Evolutionary conservation across 2,329 filamentous ascomycete species (phyloP).

Genomic region (Xylariaceae sp.): DNA sequence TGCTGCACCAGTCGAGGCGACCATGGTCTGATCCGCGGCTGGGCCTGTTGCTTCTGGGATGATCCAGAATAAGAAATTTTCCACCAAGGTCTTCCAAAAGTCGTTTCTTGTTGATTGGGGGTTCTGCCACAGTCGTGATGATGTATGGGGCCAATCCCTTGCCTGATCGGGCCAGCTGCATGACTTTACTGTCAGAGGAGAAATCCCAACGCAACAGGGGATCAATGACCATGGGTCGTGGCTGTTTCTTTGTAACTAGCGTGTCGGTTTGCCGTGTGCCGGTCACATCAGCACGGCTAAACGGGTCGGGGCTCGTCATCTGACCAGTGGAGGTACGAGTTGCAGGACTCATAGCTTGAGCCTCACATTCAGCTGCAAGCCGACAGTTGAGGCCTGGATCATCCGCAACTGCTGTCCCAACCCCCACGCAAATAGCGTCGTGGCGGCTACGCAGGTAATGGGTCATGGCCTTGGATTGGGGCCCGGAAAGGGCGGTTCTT

Average conservation of each 20-base stretch:
- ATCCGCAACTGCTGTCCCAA: slow-evolving; percentile 78
- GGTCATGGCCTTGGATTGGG: slow-evolving; percentile 85
- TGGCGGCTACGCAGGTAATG: slow-evolving; percentile 82
- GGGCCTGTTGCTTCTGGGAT: not conserved
- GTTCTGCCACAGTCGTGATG: slow-evolving; percentile 47
- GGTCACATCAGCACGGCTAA: slow-evolving; percentile 2
- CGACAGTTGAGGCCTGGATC: slow-evolving; percentile 84
- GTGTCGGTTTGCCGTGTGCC: slow-evolving; percentile 32
- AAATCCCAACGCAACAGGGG: slow-evolving; percentile 71
- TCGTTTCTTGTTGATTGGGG: slow-evolving; percentile 38
- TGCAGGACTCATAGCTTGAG: slow-evolving; percentile 2
- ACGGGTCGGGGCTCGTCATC: too few species aligned
- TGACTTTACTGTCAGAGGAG: slow-evolving; percentile 55
- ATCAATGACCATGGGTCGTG: slow-evolving; percentile 78
- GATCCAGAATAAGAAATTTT: slow-evolving; percentile 41
- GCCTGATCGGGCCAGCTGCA: slow-evolving; percentile 59
- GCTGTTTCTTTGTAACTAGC: slow-evolving; percentile 48
- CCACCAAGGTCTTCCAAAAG: slow-evolving; percentile 48
- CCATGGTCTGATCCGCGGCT: slow-evolving; percentile 17
- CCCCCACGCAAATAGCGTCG: slow-evolving; percentile 80
- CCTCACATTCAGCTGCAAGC: slow-evolving; percentile 49
- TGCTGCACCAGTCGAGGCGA: slow-evolving; percentile 58
- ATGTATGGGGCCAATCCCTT: slow-evolving; percentile 72
- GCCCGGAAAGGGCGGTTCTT: slow-evolving; percentile 80
- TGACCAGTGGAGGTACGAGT: not conserved